Conservation (phyloP, 2,329 filamentous ascomycete species). For the Venturia oleaginea region DNA sequence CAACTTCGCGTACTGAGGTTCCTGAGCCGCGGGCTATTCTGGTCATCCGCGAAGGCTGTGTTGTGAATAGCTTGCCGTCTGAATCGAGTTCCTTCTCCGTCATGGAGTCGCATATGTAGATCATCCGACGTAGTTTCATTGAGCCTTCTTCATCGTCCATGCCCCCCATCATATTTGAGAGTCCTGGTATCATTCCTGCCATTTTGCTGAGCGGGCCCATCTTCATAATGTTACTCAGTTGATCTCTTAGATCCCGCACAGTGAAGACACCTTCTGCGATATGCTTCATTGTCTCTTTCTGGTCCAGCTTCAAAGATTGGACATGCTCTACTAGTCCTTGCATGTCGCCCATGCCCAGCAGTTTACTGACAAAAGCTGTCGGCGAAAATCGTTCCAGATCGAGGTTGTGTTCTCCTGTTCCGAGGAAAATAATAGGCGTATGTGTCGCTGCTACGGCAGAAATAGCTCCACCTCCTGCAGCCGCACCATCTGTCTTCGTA, state of each 20-base stretch:
- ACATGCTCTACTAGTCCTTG: slow-evolving; percentile 92
- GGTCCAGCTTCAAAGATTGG: slow-evolving; percentile 87
- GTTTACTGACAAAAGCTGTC: slow-evolving; percentile 84
- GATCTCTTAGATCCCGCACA: slow-evolving; percentile 85
- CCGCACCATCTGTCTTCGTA: slow-evolving; percentile 95
- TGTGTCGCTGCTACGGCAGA: slow-evolving; percentile 94
- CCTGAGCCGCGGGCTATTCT: slow-evolving; percentile 83
- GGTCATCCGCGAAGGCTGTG: slow-evolving; percentile 88
- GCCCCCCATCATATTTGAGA: slow-evolving; percentile 85
- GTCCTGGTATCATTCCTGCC: slow-evolving; percentile 96
- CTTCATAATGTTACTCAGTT: slow-evolving; percentile 98
- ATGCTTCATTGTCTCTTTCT: slow-evolving; percentile 99
- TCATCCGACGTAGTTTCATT: slow-evolving; percentile 91
- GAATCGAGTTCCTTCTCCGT: slow-evolving; percentile 91
- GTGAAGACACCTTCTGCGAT: slow-evolving; percentile 96
- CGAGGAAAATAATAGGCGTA: slow-evolving; percentile 95
- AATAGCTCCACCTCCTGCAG: slow-evolving; percentile 91
- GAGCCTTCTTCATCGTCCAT: slow-evolving; percentile 97
- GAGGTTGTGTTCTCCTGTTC: slow-evolving; percentile 94
- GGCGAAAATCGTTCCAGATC: slow-evolving; percentile 90
- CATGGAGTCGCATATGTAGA: slow-evolving; percentile 98
- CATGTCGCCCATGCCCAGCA: slow-evolving; percentile 97
- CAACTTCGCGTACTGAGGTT: slow-evolving; percentile 84
- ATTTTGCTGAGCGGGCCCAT: slow-evolving; percentile 97
- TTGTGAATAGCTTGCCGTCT: slow-evolving; percentile 88